Evolutionary conservation across 1,284 basidiomycete species (phyloP), one percentile per base, ranked within the genome.

Genomic region (Athelia sp.): DNA sequence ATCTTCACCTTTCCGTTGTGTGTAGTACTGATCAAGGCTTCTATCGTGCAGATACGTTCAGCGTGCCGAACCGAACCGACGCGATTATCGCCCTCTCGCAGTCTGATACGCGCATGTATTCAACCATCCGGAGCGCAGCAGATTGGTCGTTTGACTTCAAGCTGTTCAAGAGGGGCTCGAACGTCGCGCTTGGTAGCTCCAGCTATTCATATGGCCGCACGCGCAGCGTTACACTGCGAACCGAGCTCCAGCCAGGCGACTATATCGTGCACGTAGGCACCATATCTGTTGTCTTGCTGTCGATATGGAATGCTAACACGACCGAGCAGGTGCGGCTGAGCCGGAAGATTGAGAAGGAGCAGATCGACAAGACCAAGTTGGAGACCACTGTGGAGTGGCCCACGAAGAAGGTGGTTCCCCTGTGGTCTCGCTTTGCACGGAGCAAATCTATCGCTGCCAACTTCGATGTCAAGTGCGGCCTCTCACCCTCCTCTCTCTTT

Each of bases 351-450:
- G n/a, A 40, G 36, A 4, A 17, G 36, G 19, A 29, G 26, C 4
- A 29, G 26, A 29, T 29, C 13, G 61, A 51, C 62, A 63, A 49
- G 45, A 58, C 51, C 1, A 60, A 61, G 4, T n/a, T n/a, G n/a
- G n/a, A n/a, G n/a, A n/a, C n/a, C n/a, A n/a, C n/a, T n/a, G n/a
- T 34, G 11, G 36, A 4, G 15, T 40, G 36, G 36, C n/a, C 15
- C 36, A 21, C n/a, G 8, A 40, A 40, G 36, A 40, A 40, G 36
- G n/a, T 40, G 36, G 9, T 21, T 6, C 6, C 6, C 4, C 8
- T 40, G 36, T 40, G 36, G 36, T 17, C n/a, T 6, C 36, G 19
- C 9, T 9, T 40, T 6, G 36, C 36, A n/a, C 36, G 36, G 8
- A 40, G 36, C 36, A 6, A 40, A n/a, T 40, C 36, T n/a, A 40